Evolutionary conservation across 345 rosid species (phyloP).

Genomic region (Murraya paniculata): DNA sequence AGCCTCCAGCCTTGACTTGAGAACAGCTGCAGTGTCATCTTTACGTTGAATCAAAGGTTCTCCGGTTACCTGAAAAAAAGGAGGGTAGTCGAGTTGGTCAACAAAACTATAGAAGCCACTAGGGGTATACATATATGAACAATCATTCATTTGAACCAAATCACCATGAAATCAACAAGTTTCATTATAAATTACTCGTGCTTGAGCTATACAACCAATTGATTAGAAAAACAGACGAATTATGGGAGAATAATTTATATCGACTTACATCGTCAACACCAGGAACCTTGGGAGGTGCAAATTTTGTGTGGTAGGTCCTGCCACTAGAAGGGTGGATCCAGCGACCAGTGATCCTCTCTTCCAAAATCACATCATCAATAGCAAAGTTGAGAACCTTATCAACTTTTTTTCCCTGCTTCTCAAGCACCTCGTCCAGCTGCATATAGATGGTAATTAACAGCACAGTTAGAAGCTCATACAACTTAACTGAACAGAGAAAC

Average conservation of each 20-base stretch:
- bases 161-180: background rate
- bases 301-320: constrained; percentile 82
- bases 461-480: constrained; percentile 1
- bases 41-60: constrained; percentile 89
- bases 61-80: constrained; percentile 64
- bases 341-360: constrained; percentile 95
- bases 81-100: constrained; percentile 1
- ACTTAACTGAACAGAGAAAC: constrained; percentile 21
- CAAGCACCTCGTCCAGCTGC: constrained; percentile 97
- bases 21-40: constrained; percentile 87
- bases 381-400: constrained; percentile 90
- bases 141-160: constrained; percentile 1
- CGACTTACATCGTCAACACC: constrained; percentile 85
- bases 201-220: background rate
- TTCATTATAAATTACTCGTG: background rate
- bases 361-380: constrained; percentile 79
- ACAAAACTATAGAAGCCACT: background rate
- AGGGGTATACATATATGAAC: background rate
- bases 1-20: constrained; percentile 83
- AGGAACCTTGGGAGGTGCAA: constrained; percentile 79
- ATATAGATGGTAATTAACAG: background rate
- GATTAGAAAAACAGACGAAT: background rate
- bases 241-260: constrained; percentile 10
- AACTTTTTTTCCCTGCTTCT: constrained; percentile 64
- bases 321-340: constrained; percentile 99